Base-by-base conservation (phyloP, 2,329 filamentous ascomycete species). In the Fonsecaea multimorphosa region DNA sequence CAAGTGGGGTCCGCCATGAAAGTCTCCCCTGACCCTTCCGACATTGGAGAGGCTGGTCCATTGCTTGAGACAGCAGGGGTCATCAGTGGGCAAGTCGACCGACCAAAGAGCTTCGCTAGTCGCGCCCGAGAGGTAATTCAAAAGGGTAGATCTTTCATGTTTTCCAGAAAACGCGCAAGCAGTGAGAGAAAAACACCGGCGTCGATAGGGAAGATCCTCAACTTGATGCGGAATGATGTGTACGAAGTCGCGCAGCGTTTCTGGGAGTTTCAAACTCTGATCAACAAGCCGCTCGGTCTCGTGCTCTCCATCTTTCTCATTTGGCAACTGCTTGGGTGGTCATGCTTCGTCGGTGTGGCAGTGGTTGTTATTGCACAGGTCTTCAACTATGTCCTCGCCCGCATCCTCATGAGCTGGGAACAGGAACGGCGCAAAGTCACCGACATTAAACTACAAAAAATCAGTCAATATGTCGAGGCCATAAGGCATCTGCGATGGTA, bases 181-280 rank as follows among this genome's bases (percentile, higher is more conserved):
- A 40, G 63, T 40, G 58, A 57, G 61, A 9, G 73, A 72, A 64
- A 73, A 52, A 83, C 84, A 62, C 86, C 90, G 1, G 92, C 93
- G 0, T 92, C 91, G 0, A 94, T 93, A 78, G 93, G 93, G 7
- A 96, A 96, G 74, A 95, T 97, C 58, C 85, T 97, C 67, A 97
- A 96, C 72, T 78, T 97, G 1, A 91, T 96, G 82, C 88, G 92
- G 40, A 83, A 83, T 65, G 91, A 95, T 75, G 91, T 90, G 0
- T 95, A 94, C 73, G 90, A 93, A 74, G 87, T 94, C 44, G 86
- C 91, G 2, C 91, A 94, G 73, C 77, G 81, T 51, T 95, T 97
- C 72, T 97, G 93, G 93, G 93, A 97, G 66, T 91, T 95, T 59
- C 85, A 90, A 1, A 82, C 83, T n/a, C 80, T 97, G 1, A 80